phyloP scores from a whole-genome alignment of 768 basidiomycete species.

The Phaeotremella fagi region DNA sequence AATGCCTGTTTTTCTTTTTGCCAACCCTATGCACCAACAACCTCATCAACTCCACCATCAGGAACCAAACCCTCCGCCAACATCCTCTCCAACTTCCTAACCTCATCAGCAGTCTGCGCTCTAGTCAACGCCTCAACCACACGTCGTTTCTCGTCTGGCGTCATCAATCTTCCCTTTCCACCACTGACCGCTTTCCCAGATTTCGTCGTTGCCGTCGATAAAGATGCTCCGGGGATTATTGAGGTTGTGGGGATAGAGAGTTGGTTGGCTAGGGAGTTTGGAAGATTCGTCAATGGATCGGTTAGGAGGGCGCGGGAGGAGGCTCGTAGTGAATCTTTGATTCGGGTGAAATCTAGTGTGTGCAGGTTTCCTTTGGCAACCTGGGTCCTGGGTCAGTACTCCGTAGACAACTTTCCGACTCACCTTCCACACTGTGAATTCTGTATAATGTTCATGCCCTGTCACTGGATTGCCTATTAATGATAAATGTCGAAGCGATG shows the following conservation, averaged over 20 bases:
- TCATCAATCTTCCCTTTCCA: conserved; percentile 47
- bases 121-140: conserved; percentile 45
- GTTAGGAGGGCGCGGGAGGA: conserved; percentile 36
- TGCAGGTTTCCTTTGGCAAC: conserved; percentile 44
- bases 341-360: conserved; percentile 47
- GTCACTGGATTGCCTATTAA: conserved; percentile 46
- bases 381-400: conserved; percentile 9
- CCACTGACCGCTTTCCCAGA: conserved; percentile 20
- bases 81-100: conserved; percentile 47
- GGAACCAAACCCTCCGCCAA: conserved; percentile 48
- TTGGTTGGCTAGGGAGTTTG: conserved; percentile 43
- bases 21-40: background rate
- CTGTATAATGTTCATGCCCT: conserved; percentile 44
- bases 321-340: conserved; percentile 46
- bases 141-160: conserved; percentile 47
- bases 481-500: conserved; percentile 43
- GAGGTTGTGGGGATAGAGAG: conserved; percentile 36
- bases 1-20: background rate
- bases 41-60: conserved; percentile 31
- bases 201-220: conserved; percentile 2
- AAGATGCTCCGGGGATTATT: conserved; percentile 16
- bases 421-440: conserved; percentile 48
- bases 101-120: conserved; percentile 45
- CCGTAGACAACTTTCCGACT: background rate
- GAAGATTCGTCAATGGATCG: conserved; percentile 34